Evolutionary conservation across 192 early-diverging fungal species (phyloP), one percentile per base, ranked within the genome.

Genomic region (Coemansia sp.): DNA sequence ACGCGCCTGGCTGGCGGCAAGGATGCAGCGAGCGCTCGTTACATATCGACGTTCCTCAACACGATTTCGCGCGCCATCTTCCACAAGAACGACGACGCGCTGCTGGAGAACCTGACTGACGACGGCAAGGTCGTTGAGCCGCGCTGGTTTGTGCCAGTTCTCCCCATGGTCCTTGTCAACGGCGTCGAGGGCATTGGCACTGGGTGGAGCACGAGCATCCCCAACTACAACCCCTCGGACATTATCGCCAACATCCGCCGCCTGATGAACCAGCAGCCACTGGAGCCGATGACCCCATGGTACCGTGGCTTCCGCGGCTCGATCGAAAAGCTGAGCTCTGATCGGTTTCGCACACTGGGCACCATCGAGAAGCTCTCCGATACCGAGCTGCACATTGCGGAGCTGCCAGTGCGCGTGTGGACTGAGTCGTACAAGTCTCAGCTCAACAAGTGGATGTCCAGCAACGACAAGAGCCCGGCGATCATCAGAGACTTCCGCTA

Each of bases 161-260:
- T 98, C 3, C 97, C 96, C 1, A 94, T 97, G 93, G 85, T 99
- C 0, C 75, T 99, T 22, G 86, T 99, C 11, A 99, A 98, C 71
- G 96, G 96, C 32, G 85, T 88, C 6, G 92, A 95, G 17, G 97
- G 97, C 67, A 99, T 99, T 68, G 97, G 96, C 37, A 99, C 97
- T 10, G 97, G 90, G 0, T 93, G 92, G 92, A 91, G 90, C 73
- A 87, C 90, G 0, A 83, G 41, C 38, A 90, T 93, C 73, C 94
- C 93, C 38, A 95, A 94, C 82, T 91, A 87, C 73, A 96, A 93
- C 68, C 96, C 97, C 8, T 66, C 69, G 11, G 95, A 99, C 45
- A 88, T 99, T 65, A 92, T 97, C 11, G 87, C 86, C 27, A 97
- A 98, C 67, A 68, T 99, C 31, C 82, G 85, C 39, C 85, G 89